Base-by-base conservation (phyloP, 208 protist genomes). In the Borovskyia barvae region DNA sequence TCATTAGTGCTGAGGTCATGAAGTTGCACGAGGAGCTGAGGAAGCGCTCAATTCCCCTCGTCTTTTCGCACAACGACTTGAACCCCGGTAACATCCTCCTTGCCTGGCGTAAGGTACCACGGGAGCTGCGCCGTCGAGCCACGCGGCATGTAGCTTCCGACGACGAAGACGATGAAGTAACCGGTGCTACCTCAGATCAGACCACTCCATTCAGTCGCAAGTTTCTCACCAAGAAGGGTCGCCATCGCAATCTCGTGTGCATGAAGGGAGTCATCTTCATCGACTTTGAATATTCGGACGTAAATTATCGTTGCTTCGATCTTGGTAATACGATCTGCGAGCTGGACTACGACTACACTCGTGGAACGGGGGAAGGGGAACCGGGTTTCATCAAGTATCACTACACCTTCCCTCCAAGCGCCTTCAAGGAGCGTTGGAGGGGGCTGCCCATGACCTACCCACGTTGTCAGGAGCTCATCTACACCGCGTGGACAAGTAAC, bases 261-360 rank as follows among this genome's bases (percentile, higher is more conserved):
- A 75, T 76, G 45, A 82, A 81, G 33, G 82, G 86, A 19, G 54
- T 88, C 49, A 48, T 93, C 20, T 85, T 88, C 36, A 90, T 93
- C 43, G 87, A 93, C 62, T 93, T 90, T 77, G 83, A 93, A 66
- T 93, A 93, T 72, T 75, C 80, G 20, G 87, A 91, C 48, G 80
- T 75, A 30, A 93, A 93, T 72, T 91, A 91, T 55, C 80, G 83
- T 49, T 87, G 80, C 76, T 81, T 76, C 54, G 87, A 93, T 55
- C 73, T 93, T 22, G 87, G 80, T 45, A 93, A 93, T 76, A 85
- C 77, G 12, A 70, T 93, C 25, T 93, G 87, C 58, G 87, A 93
- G 72, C 54, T 93, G 36, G 87, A 93, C 70, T 85, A 89, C 60
- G 82, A 90, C 62, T 93, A 93, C 69, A 87, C 73, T 29, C 80